These are phyloP conservation scores for Fonsecaea monophora DNA, from an alignment of 2,329 filamentous ascomycete genomes.

Conservation along the genomic window DNA sequence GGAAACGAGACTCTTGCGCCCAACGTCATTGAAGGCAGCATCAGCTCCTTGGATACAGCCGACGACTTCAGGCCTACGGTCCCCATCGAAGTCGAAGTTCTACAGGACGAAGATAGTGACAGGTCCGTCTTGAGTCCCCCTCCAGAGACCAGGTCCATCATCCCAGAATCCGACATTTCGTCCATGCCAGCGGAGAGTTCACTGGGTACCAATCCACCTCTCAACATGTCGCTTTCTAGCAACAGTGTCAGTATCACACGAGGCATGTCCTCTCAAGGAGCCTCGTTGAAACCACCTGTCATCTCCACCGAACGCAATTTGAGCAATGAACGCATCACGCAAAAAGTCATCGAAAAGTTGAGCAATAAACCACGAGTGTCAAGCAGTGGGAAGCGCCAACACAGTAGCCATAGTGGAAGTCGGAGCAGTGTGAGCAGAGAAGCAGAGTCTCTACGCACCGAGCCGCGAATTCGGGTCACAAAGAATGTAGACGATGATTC, in stretches of 20 bases:
- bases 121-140: slow-evolving; percentile 66
- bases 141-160: slow-evolving; percentile 68
- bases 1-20: slow-evolving; percentile 45
- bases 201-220: slow-evolving; percentile 62
- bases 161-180: slow-evolving; percentile 83
- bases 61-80: slow-evolving; percentile 70
- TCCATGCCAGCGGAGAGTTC: slow-evolving; percentile 77
- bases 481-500: slow-evolving; percentile 61
- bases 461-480: slow-evolving; percentile 57
- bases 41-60: slow-evolving; percentile 77
- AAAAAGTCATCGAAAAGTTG: slow-evolving; percentile 73
- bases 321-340: slow-evolving; percentile 70
- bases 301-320: slow-evolving; percentile 67
- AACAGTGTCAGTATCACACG: slow-evolving; percentile 54
- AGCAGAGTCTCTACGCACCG: slow-evolving; percentile 46
- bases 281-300: slow-evolving; percentile 65
- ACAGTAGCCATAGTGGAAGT: slow-evolving; percentile 54
- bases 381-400: slow-evolving; percentile 50
- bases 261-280: slow-evolving; percentile 45
- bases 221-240: slow-evolving; percentile 36
- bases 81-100: slow-evolving; percentile 89
- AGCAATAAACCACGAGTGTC: slow-evolving; percentile 57
- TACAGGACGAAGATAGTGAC: slow-evolving; percentile 71
- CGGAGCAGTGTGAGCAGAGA: slow-evolving; percentile 52
- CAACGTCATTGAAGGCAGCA: slow-evolving; percentile 67